Conservation (phyloP, 140 eudicot genomes). For the Oenanthe javanica region DNA sequence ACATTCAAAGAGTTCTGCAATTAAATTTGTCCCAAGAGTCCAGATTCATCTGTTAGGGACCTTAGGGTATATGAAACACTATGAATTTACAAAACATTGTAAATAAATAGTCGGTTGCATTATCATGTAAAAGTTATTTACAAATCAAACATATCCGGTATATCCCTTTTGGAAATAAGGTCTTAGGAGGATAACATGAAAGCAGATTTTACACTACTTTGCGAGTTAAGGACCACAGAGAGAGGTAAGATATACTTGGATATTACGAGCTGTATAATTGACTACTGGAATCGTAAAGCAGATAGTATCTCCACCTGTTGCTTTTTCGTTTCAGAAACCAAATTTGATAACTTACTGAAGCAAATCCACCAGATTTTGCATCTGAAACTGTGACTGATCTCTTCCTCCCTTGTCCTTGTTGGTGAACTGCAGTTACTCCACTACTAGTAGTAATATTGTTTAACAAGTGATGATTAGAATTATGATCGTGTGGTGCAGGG, state of each 20-base stretch:
- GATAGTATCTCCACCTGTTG: no score
- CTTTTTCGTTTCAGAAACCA: not conserved
- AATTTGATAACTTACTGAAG: slow-evolving; percentile 38
- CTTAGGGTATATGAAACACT: not conserved
- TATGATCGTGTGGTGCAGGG: not conserved
- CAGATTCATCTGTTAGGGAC: not conserved
- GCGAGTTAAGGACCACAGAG: no score
- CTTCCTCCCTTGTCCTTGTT: slow-evolving; percentile 8
- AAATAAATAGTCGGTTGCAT: no score
- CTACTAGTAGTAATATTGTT: not conserved
- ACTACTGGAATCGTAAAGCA: not conserved
- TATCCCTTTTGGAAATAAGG: not conserved
- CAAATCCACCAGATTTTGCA: slow-evolving; percentile 50
- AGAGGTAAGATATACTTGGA: not conserved
- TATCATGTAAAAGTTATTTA: not conserved
- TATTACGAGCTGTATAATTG: not conserved
- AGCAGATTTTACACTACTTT: not conserved
- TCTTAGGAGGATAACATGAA: not conserved
- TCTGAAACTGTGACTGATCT: slow-evolving; percentile 26
- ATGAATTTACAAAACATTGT: not conserved
- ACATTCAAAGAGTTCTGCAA: not conserved
- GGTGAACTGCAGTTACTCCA: not conserved
- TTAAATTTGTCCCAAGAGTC: not conserved
- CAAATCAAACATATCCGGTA: not conserved
- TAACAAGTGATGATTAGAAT: not conserved